Percentiles rank a stretch among this genome's conserved stretches.
Evolutionary conservation across 305 asterid species (phyloP).

Genomic region (Rubia peregrina): DNA sequence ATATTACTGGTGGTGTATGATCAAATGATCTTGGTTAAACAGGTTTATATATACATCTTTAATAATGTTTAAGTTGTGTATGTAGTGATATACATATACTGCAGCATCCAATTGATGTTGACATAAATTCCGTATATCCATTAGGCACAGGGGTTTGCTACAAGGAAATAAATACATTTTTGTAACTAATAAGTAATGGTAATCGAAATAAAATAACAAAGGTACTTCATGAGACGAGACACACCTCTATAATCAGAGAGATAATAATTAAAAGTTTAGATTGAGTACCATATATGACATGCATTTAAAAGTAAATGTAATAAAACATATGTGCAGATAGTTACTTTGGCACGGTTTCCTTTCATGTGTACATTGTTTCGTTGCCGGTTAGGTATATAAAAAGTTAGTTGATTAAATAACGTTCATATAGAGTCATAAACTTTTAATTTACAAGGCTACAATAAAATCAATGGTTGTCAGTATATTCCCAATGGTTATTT

Average conservation of each 20-base stretch:
- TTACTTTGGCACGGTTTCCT: slow-evolving; percentile 82
- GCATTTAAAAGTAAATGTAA: slow-evolving; percentile 12
- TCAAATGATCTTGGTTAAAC: no score
- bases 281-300: slow-evolving; percentile 9
- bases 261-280: slow-evolving; percentile 17
- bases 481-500: no score
- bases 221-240: slow-evolving; percentile 75
- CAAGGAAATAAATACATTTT: slow-evolving; percentile 92
- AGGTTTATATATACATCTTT: no score
- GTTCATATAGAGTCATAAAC: slow-evolving; percentile 50
- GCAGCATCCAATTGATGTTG: slow-evolving; percentile 44
- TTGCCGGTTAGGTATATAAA: slow-evolving; percentile 75
- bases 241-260: slow-evolving; percentile 80
- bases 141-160: slow-evolving; percentile 82
- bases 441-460: slow-evolving; percentile 13
- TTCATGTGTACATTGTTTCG: slow-evolving; percentile 83
- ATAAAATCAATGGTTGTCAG: slow-evolving; percentile 4
- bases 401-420: slow-evolving; percentile 87
- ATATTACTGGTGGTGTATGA: no score
- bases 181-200: slow-evolving; percentile 49
- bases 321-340: slow-evolving; percentile 21
- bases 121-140: slow-evolving; percentile 97
- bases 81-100: neutral
- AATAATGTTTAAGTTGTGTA: no score
- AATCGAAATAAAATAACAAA: slow-evolving; percentile 81